These are phyloP conservation scores for Leccinum pachyderme DNA, from an alignment of 1,284 basidiomycete species.

Conservation along the genomic window DNA sequence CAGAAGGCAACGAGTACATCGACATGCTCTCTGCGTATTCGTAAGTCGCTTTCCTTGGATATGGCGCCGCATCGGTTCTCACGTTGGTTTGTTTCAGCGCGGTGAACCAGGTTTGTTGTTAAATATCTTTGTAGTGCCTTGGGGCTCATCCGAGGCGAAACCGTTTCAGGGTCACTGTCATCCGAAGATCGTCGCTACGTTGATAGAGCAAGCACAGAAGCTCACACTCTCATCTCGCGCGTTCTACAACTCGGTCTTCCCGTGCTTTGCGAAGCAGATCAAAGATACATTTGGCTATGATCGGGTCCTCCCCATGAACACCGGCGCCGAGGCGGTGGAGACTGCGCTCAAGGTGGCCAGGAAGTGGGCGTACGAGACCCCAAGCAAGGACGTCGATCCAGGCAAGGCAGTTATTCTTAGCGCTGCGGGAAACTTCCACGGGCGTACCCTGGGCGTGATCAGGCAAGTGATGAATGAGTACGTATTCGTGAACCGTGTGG, in stretches of 20 bases:
- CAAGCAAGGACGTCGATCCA: conserved; percentile 50
- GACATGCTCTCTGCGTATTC: conserved; percentile 98
- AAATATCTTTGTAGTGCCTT: conserved; percentile 8
- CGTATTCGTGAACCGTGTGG: neutral
- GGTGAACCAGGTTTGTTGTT: conserved; percentile 71
- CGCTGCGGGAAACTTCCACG: conserved; percentile 94
- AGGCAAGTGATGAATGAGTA: conserved; percentile 43
- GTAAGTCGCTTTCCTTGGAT: conserved; percentile 48
- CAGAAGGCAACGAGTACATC: conserved; percentile 90
- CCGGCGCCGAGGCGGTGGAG: conserved; percentile 97
- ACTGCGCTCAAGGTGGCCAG: conserved; percentile 82
- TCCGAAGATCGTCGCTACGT: conserved; percentile 80
- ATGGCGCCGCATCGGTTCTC: conserved; percentile 10
- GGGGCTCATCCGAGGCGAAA: conserved; percentile 8
- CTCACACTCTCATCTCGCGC: conserved; percentile 94
- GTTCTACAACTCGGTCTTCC: conserved; percentile 94
- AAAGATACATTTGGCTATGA: conserved; percentile 87
- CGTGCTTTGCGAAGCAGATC: conserved; percentile 84
- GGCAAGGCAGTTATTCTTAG: conserved; percentile 89
- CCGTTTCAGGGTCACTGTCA: conserved; percentile 87
- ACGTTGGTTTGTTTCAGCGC: conserved; percentile 48
- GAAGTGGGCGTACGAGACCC: conserved; percentile 93
- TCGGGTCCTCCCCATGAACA: conserved; percentile 99
- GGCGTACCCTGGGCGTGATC: conserved; percentile 88
- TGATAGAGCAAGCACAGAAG: conserved; percentile 84